These are phyloP conservation scores for Leptographium radiaticola DNA, from an alignment of 2,329 filamentous ascomycete species.

Conservation along the genomic window DNA sequence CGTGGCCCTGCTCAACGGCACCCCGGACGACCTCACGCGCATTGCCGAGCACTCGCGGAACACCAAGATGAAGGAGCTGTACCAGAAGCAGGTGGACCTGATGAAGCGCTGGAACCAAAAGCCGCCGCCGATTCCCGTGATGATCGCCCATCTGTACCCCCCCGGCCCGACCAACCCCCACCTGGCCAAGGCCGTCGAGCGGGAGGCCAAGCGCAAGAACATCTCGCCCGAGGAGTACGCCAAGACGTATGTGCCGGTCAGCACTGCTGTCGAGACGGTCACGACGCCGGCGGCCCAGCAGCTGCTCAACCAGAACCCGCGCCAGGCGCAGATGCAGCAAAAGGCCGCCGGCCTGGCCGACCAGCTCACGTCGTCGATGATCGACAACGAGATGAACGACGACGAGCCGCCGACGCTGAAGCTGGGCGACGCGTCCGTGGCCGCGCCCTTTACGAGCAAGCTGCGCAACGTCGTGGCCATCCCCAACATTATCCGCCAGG, in stretches of 20 bases:
- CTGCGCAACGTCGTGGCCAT: conserved; percentile 93
- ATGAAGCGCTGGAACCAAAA: conserved; percentile 96
- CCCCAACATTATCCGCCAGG: conserved; percentile 96
- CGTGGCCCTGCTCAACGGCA: conserved; percentile 90
- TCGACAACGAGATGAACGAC: conserved; percentile 80
- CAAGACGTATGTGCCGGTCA: conserved; percentile 22
- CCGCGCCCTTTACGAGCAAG: conserved; percentile 95
- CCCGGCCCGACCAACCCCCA: conserved; percentile 87
- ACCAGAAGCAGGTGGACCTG: conserved; percentile 85
- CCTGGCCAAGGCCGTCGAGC: conserved; percentile 80
- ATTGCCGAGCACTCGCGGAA: conserved; percentile 90
- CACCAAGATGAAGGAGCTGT: conserved; percentile 96
- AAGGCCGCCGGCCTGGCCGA: conserved; percentile 73
- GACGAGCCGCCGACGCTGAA: conserved; percentile 92
- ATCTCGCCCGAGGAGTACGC: conserved; percentile 46
- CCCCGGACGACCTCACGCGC: conserved; percentile 75
- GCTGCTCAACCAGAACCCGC: conserved; percentile 23
- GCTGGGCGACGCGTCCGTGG: conserved; percentile 91
- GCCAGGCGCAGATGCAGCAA: conserved; percentile 47
- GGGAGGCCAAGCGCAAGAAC: conserved; percentile 70
- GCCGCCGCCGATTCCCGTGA: conserved; percentile 74
- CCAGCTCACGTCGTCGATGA: conserved; percentile 72
- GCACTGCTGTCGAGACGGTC: conserved; percentile 40
- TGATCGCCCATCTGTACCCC: conserved; percentile 90
- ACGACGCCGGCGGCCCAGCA: conserved; percentile 46